Base-by-base conservation (phyloP, 192 early-diverging fungal species). In the Phlyctochytrium arcticum region DNA sequence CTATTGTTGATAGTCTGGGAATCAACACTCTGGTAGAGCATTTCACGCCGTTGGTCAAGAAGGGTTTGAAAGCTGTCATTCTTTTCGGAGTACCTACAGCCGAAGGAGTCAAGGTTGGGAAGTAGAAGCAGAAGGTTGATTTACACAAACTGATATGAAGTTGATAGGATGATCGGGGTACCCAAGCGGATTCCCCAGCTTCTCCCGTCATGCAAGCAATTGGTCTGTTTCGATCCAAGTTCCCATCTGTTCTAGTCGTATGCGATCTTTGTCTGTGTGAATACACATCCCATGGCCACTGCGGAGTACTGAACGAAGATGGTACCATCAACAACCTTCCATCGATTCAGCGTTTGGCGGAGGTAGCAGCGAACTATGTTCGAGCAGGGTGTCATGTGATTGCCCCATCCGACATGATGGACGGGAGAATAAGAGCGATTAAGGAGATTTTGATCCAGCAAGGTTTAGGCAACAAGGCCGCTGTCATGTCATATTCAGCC, bases 321-420 rank as follows among this genome's bases (percentile, higher is more conserved):
- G 89, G 90, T 34, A 85, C 86, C 10, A 81, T 99, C 32, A 76
- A 97, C 76, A 96, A 99, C 76, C 67, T 72, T 5, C 74, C 75
- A 7, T 89, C 85, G 44, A 89, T 93, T 49, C 67, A 86, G 46
- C 81, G 95, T 7, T 50, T 99, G 34, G 92, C 90, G 0, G 83
- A 92, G 59, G 90, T 97, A 4, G 85, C 92, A 8, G 73, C 93
- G 35, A 82, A 75, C 47, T 99, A 95, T 77, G 94, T 93, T 17
- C 80, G 87, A 54, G 94, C 94, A 3, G 92, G 92, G 31, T 91
- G 91, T 44, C 90, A 95, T 34, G 85, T 91, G 60, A 89, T 98
- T 5, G 88, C 94, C 3, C 95, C 95, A 8, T 92, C 90, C 12
- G 95, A 98, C 70, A 98, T 98, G 96, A 98, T 96, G 95, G 96